Conservation (phyloP, 768 basidiomycete species). For the Amanita pseudoporphyria region DNA sequence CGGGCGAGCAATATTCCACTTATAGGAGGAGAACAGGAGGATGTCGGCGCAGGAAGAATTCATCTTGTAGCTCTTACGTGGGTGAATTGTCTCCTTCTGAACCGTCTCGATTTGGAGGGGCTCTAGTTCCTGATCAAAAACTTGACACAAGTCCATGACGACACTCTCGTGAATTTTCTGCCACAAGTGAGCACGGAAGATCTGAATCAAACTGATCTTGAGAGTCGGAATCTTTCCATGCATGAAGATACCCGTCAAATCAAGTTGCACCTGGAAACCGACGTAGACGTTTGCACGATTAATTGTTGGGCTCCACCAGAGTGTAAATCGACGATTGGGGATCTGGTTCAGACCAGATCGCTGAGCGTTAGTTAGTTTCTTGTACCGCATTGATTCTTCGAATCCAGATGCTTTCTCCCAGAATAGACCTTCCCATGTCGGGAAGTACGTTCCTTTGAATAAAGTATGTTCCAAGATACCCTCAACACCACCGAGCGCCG, state of each 20-base stretch:
- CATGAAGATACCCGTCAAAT: conserved; percentile 97
- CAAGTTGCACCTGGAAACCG: conserved; percentile 99
- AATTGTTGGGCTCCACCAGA: conserved; percentile 99
- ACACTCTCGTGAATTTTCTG: conserved; percentile 97
- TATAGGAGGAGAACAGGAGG: conserved; percentile 91
- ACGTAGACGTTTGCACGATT: conserved; percentile 99
- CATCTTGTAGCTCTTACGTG: conserved; percentile 99
- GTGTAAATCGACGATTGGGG: conserved; percentile 96
- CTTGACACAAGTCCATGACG: conserved; percentile 95
- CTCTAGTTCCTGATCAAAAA: conserved; percentile 98
- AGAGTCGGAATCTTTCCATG: conserved; percentile 97
- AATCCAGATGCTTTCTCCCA: conserved; percentile 99
- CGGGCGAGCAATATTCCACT: conserved; percentile 97
- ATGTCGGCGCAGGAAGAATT: conserved; percentile 99
- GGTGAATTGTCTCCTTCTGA: conserved; percentile 99
- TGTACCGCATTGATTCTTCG: conserved; percentile 93
- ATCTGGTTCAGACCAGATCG: conserved; percentile 97
- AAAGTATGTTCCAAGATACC: conserved; percentile 94
- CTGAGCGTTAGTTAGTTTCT: conserved; percentile 96
- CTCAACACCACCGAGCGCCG: conserved; percentile 94
- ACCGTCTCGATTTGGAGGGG: conserved; percentile 98
- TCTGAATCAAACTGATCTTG: conserved; percentile 98
- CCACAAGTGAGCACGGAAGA: conserved; percentile 99
- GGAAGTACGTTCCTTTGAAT: conserved; percentile 98
- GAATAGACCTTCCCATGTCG: conserved; percentile 97